phyloP scores from a whole-genome alignment of 306 rosid genomes.

The Fragaria vesca region DNA sequence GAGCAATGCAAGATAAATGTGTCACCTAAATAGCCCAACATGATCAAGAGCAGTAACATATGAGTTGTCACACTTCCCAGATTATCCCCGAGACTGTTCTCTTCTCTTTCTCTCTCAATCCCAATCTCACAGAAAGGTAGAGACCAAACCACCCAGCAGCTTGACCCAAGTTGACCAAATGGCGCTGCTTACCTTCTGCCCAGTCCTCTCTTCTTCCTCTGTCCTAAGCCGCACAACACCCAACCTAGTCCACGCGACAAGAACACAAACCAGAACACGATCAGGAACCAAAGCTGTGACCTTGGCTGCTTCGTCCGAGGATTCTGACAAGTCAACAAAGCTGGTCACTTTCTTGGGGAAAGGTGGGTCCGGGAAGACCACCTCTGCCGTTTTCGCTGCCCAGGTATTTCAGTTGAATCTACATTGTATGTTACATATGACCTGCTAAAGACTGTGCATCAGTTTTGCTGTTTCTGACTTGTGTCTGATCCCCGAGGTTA shows the following conservation, averaged over 20 bases:
- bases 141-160: not conserved
- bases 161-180: conserved; percentile 10
- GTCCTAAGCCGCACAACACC: conserved; percentile 17
- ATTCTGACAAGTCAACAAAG: conserved; percentile 39
- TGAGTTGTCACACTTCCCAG: not conserved
- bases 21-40: not conserved
- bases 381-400: conserved; percentile 86
- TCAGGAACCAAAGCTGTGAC: conserved; percentile 8
- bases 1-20: not conserved
- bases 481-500: conserved; percentile 13
- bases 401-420: conserved; percentile 43
- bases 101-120: not conserved
- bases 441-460: not conserved
- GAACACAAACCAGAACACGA: not conserved
- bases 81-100: not conserved
- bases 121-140: not conserved
- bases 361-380: conserved; percentile 95
- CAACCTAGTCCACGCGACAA: not conserved
- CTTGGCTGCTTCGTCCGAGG: conserved; percentile 30
- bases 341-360: conserved; percentile 87
- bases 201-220: conserved; percentile 27
- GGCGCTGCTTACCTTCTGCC: conserved; percentile 33
- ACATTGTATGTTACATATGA: not conserved
- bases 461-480: not conserved
- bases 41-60: not conserved